Evolutionary conservation across 2,329 filamentous ascomycete genomes (phyloP).

Genomic region (Talaromyces amestolkiae): DNA sequence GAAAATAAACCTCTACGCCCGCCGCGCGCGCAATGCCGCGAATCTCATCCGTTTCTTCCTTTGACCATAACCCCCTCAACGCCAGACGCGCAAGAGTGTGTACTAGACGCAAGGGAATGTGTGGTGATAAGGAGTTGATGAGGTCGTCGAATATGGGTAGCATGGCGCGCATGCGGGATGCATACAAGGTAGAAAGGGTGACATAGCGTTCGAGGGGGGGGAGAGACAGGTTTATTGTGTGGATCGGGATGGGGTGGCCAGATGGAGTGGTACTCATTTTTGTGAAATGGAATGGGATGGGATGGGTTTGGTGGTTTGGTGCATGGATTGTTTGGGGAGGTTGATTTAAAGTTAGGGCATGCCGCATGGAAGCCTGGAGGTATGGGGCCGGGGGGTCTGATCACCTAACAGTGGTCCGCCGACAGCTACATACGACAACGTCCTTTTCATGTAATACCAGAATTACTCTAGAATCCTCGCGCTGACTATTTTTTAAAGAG

Average conservation of each 20-base stretch:
- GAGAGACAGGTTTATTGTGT: not conserved
- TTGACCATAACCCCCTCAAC: slow-evolving; percentile 51
- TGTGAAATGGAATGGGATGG: too few species aligned
- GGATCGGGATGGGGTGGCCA: not conserved
- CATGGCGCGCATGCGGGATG: not conserved
- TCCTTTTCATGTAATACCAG: too few species aligned
- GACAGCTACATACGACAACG: too few species aligned
- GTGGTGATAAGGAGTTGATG: slow-evolving; percentile 15
- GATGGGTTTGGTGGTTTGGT: too few species aligned
- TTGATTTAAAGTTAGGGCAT: not conserved
- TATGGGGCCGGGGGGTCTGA: too few species aligned
- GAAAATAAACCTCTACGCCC: slow-evolving; percentile 56
- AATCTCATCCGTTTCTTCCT: slow-evolving; percentile 62
- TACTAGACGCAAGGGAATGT: slow-evolving; percentile 28
- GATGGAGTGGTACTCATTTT: not conserved
- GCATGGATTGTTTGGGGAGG: not conserved
- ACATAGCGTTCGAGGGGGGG: not conserved
- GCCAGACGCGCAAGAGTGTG: slow-evolving; percentile 45
- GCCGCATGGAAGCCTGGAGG: not conserved
- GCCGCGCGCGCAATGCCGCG: slow-evolving; percentile 54
- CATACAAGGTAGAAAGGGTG: not conserved
- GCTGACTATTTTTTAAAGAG: too few species aligned
- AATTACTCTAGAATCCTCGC: too few species aligned
- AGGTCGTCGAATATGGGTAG: not conserved
- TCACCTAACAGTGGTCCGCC: too few species aligned